Evolutionary conservation across 345 rosid genomes (phyloP), one percentile per base, ranked within the genome.

Genomic region (Eucalyptus pauciflora): DNA sequence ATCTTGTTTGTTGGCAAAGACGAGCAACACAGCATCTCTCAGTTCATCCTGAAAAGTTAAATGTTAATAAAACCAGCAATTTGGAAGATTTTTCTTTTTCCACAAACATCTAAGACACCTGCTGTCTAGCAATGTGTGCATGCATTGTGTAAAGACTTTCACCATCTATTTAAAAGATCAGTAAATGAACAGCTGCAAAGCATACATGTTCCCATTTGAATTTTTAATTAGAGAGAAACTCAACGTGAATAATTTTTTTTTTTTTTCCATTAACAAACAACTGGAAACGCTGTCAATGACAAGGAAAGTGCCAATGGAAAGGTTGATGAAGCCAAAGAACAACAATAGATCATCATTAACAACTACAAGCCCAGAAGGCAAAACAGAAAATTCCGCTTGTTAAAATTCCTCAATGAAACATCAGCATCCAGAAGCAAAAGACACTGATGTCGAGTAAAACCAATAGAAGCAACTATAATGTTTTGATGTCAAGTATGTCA

Each of bases 1-100:
- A 94, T 97, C 99, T 92, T 96, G 97, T 89, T 96, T 97, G 96
- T 97, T 96, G 56, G 99, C 97, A 91, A 96, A 96, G 60, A 97
- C 99, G 56, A 97, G 97, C 91, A 97, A 93, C 86, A 96, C 97
- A 91, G 97, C 98, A 91, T 95, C 97, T 89, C 97, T 94, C 90
- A 97, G 90, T 91, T 96, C 98, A 93, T 97, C 98, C 96, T 95
- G 91, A 79, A 92, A 29, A 52, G 20, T 43, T 20, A 76, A n/a
- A 29, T 25, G n/a, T 50, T 15, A 0, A 20, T 51, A 85, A 50
- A 50, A 85, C 33, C 25, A 49, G 56, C 58, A 85, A 27, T 71
- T 71, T 71, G 5, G 27, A 71, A 71, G 83, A 20, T 20, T 33
- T 31, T 71, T 71, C 83, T 0, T 71, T 20, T 37, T 37, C 81